Evolutionary conservation across 75 land plant species (phyloP).

Genomic region (Isoetes taiwanensis): DNA sequence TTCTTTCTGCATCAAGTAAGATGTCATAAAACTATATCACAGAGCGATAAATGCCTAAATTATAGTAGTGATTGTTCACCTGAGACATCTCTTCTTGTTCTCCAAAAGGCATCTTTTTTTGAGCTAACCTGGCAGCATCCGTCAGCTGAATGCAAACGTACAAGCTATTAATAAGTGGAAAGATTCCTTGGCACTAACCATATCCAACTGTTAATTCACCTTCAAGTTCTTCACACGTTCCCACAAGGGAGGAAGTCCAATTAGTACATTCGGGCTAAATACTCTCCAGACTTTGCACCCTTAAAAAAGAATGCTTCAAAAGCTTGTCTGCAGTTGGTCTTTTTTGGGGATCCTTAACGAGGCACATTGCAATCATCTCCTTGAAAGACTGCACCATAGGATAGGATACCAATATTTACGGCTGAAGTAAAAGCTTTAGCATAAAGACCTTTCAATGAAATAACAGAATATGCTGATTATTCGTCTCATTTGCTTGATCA

Average conservation of each 20-base stretch:
- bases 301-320: slow-evolving; percentile 82
- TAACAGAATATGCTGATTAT: too few relatives aligned
- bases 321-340: slow-evolving; percentile 81
- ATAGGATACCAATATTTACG: neutral
- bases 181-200: neutral
- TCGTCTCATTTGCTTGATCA: too few relatives aligned
- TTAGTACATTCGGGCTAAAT: slow-evolving; percentile 56
- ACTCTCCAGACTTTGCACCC: slow-evolving; percentile 74
- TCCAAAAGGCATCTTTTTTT: slow-evolving; percentile 71
- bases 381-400: slow-evolving; percentile 59
- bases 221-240: slow-evolving; percentile 58
- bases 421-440: too few relatives aligned
- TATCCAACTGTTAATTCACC: slow-evolving; percentile 21
- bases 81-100: slow-evolving; percentile 67
- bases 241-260: slow-evolving; percentile 76
- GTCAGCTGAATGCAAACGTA: slow-evolving; percentile 23
- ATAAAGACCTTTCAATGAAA: too few relatives aligned
- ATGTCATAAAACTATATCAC: too few relatives aligned
- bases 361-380: slow-evolving; percentile 92
- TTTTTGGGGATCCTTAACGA: slow-evolving; percentile 89
- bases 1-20: too few relatives aligned
- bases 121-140: slow-evolving; percentile 57
- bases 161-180: neutral
- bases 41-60: too few relatives aligned
- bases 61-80: too few relatives aligned